phyloP scores from a whole-genome alignment of 2,329 filamentous ascomycete species.

The Ceratocystiopsis minuta region DNA sequence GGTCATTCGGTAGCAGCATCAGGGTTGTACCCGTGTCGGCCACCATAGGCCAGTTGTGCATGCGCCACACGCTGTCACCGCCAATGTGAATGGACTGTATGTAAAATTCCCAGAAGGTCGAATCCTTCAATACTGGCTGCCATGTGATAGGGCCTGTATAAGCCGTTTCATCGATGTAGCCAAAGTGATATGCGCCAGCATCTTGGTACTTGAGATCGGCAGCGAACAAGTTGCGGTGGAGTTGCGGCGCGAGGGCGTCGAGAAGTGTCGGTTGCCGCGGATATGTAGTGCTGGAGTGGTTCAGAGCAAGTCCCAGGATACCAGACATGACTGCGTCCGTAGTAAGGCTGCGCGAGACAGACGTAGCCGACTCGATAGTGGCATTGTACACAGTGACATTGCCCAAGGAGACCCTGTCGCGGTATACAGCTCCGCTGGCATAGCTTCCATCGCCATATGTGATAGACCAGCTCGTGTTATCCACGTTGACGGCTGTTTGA shows the following conservation, averaged over 20 bases:
- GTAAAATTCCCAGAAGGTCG: conserved; percentile 26
- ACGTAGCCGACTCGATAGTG: conserved; percentile 30
- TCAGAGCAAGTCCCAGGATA: conserved; percentile 33
- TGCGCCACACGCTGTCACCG: conserved; percentile 17
- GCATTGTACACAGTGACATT: conserved; percentile 24
- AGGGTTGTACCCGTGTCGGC: conserved; percentile 54
- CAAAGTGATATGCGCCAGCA: conserved; percentile 33
- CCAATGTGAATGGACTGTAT: conserved; percentile 19
- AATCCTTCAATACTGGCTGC: conserved; percentile 28
- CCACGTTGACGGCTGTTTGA: conserved; percentile 22
- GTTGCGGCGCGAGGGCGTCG: conserved; percentile 22
- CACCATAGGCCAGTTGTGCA: conserved; percentile 31
- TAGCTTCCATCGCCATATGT: conserved; percentile 27
- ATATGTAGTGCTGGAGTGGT: conserved; percentile 23
- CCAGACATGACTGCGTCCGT: conserved; percentile 29
- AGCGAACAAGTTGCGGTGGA: conserved; percentile 27
- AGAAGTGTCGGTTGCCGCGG: conserved; percentile 27
- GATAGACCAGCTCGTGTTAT: conserved; percentile 29
- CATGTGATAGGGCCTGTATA: conserved; percentile 26
- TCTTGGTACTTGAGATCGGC: conserved; percentile 30
- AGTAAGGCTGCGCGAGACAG: conserved; percentile 19
- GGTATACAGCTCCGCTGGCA: conserved; percentile 30
- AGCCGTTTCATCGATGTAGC: conserved; percentile 23
- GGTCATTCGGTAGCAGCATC: conserved; percentile 37
- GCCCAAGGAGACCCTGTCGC: conserved; percentile 30